Percentiles rank a stretch among this genome's conserved stretches.
Conservation (phyloP, 768 basidiomycete species). For the Leccinum uliginosum region DNA sequence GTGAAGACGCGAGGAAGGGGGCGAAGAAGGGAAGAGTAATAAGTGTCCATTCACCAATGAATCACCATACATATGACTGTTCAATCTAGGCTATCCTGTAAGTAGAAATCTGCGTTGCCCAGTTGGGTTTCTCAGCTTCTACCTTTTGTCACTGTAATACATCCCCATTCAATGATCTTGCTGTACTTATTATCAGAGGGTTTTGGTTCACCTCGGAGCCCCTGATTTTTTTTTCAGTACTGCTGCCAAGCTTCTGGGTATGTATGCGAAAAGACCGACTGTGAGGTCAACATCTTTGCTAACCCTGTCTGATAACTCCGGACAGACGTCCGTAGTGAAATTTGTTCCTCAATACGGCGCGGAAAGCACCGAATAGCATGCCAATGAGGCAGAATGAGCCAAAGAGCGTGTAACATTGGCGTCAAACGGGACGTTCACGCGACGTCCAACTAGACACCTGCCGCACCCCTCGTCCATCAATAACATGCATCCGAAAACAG, state of each 20-base stretch:
- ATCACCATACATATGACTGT: background rate
- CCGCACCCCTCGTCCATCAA: too few species aligned
- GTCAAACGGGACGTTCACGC: too few species aligned
- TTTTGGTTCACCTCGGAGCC: background rate
- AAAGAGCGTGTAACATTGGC: too few species aligned
- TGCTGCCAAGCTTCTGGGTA: background rate
- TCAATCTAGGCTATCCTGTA: background rate
- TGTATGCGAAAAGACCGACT: background rate
- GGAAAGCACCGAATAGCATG: too few species aligned
- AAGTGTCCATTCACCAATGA: background rate
- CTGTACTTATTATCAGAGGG: background rate
- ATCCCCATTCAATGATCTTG: background rate
- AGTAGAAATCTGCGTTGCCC: background rate
- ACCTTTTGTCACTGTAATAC: background rate
- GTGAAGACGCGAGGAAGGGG: conserved; percentile 39
- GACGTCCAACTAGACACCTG: too few species aligned
- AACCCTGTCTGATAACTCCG: too few species aligned
- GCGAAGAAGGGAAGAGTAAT: conserved; percentile 19
- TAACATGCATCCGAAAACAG: too few species aligned
- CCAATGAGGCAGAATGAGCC: too few species aligned
- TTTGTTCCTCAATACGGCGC: too few species aligned
- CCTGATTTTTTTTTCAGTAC: background rate
- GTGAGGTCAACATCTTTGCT: too few species aligned
- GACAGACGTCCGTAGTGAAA: too few species aligned
- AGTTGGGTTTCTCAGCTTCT: background rate